Evolutionary conservation across 257 asterid genomes (phyloP), one percentile per base, ranked within the genome.

Genomic region (Solanum pimpinellifolium): DNA sequence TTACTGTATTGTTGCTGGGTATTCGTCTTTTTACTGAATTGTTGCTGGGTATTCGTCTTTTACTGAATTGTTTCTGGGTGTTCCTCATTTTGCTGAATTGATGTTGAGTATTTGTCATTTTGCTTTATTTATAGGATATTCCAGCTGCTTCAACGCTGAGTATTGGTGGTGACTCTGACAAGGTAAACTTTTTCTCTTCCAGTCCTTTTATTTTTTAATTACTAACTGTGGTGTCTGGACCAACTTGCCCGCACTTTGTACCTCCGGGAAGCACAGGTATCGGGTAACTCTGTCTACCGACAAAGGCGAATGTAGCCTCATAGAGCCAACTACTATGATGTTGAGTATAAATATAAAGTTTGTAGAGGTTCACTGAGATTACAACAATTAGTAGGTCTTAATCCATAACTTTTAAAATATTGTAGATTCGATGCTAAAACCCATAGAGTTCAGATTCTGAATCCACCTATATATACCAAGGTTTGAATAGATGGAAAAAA

Each of bases 81-180:
- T 72, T 72, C 27, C 29, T 35, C 80, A 18, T 39, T 75, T 75
- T 41, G 5, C 4, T 29, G 3, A 4, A 37, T 74, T 39, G 20
- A 75, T 39, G 33, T 39, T 39, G 82, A 47, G 82, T 74, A 4
- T 75, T 6, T 16, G 21, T 75, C 4, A 13, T 76, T 76, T 76
- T 76, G 60, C 41, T 20, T 91, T 90, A 86, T 82, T 49, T 85
- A 2, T 72, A 83, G 72, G 35, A 60, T 88, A 15, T 83, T 78
- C 85, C 94, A 66, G 88, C 92, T 60, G 89, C 92, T 85, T 88
- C 93, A 2, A 69, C 87, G 15, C 86, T 90, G 86, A 91, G 92
- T 83, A 86, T 89, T 4, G 91, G 89, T 83, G 93, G 89, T 35
- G 95, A 93, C 83, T 88, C 97, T 74, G 95, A 92, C 83, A 90